Evolutionary conservation across 2,329 filamentous ascomycete species (phyloP), one percentile per base, ranked within the genome.

Genomic region (Pestalotiopsis sp.): DNA sequence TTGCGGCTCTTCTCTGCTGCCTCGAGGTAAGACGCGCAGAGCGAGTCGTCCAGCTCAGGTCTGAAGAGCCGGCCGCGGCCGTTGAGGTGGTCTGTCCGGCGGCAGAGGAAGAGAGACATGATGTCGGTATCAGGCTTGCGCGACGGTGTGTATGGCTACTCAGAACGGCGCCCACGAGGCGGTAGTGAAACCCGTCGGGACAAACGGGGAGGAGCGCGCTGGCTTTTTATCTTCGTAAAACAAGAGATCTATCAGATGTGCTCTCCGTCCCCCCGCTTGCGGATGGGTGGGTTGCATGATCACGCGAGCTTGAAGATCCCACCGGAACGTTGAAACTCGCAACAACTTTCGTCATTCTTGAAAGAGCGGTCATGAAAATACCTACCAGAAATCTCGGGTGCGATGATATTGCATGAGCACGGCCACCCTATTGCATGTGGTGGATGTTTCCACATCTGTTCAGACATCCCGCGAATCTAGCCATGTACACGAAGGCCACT

Each of bases 1-100:
- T 61, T 70, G 44, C 70, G 68, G 22, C 68, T 71, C 30, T 65
- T 66, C 58, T 67, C 68, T 22, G 71, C 69, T 39, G 65, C 66
- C 40, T 68, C 67, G 40, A 70, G 66, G 48, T 74, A 74, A 20
- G 66, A 69, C n/a, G 64, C 65, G 58, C 69, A 72, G 24, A 65
- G 67, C 40, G 71, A 68, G 11, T 71, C 68, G 59, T 69, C 69
- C 20, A 69, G 55, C 20, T 68, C 67, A 17, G 66, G 44, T 35
- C 38, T 70, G 17, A 7, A 35, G 64, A 67, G 64, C 59, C 61
- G 68, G 66, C 63, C 66, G 20, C 61, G 69, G 44, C 44, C n/a
- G 67, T 61, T 67, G 22, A 70, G 67, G 26, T 68, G 68, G 38
- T 69, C 68, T 20, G 68, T 65, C 17, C 56, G 60, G 14, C 60